Conservation (phyloP, 805 yeast genomes). For the Debaryomyces tyrocola region DNA sequence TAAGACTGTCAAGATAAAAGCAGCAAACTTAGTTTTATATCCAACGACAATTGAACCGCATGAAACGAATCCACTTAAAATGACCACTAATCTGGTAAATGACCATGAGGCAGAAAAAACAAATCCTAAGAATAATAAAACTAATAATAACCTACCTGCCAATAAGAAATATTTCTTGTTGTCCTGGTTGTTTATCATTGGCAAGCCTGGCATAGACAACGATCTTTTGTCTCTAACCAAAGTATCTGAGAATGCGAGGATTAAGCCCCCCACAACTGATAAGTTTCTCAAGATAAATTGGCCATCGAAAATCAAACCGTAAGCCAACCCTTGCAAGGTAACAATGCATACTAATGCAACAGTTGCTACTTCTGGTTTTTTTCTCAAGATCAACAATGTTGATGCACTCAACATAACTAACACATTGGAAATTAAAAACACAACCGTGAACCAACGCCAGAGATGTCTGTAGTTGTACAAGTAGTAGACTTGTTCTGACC, state of each 20-base stretch:
- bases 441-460: slow-evolving; percentile 73
- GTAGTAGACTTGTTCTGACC: slow-evolving; percentile 88
- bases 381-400: slow-evolving; percentile 65
- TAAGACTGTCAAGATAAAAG: slow-evolving; percentile 65
- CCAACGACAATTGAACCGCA: slow-evolving; percentile 86
- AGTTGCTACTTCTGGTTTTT: slow-evolving; percentile 68
- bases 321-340: slow-evolving; percentile 78
- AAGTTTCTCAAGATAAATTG: slow-evolving; percentile 83
- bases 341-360: slow-evolving; percentile 69
- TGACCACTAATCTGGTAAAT: slow-evolving; percentile 58
- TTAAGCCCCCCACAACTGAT: slow-evolving; percentile 88
- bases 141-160: slow-evolving; percentile 85
- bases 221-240: slow-evolving; percentile 73
- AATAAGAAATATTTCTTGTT: slow-evolving; percentile 76
- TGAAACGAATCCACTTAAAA: slow-evolving; percentile 65
- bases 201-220: slow-evolving; percentile 71
- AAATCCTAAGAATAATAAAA: slow-evolving; percentile 82
- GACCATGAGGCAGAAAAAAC: slow-evolving; percentile 77
- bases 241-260: slow-evolving; percentile 84
- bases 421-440: slow-evolving; percentile 66
- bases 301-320: slow-evolving; percentile 81
- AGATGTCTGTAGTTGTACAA: slow-evolving; percentile 75
- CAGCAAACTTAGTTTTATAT: slow-evolving; percentile 87
- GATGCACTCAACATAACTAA: slow-evolving; percentile 73
- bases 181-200: slow-evolving; percentile 70